A percentile compares a stretch with the other conserved stretches of the same genome.
phyloP scores from a whole-genome alignment of 805 yeast genomes.

The Ogataea nakhonphanomensis region DNA sequence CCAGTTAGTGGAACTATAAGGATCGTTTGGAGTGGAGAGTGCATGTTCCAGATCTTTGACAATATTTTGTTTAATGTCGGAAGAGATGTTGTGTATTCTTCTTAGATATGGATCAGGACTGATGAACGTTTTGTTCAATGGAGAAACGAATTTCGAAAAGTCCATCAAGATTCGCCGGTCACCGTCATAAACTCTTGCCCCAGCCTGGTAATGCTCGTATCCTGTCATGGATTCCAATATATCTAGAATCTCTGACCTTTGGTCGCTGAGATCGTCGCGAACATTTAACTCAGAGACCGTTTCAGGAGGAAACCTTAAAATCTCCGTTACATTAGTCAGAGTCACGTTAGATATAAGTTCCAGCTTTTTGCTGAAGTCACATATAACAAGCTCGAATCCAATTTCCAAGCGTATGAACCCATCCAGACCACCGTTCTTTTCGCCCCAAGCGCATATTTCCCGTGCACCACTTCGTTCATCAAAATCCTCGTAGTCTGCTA shows the following conservation, averaged over 20 bases:
- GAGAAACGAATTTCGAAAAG: constrained; percentile 50
- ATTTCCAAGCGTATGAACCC: constrained; percentile 57
- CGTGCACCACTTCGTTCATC: constrained; percentile 47
- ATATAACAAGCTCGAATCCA: constrained; percentile 59
- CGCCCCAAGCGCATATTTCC: constrained; percentile 55
- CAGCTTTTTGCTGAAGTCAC: constrained; percentile 52
- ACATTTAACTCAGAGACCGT: neutral
- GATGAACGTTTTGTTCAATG: constrained; percentile 48
- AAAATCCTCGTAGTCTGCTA: constrained; percentile 28
- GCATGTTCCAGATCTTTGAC: constrained; percentile 33
- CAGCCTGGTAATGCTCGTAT: constrained; percentile 46
- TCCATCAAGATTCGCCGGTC: constrained; percentile 50
- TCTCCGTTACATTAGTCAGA: constrained; percentile 34
- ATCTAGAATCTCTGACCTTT: constrained; percentile 26
- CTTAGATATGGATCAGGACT: constrained; percentile 45
- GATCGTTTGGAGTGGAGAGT: constrained; percentile 34
- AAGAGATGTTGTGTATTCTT: constrained; percentile 36
- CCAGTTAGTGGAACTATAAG: constrained; percentile 51
- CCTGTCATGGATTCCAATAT: constrained; percentile 32
- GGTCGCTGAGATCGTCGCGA: constrained; percentile 9
- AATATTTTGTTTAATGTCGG: constrained; percentile 34
- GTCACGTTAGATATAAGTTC: constrained; percentile 45
- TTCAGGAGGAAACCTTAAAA: constrained; percentile 38
- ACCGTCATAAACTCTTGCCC: constrained; percentile 43
- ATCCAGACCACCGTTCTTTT: constrained; percentile 44